Conservation (phyloP, 164 flowering plant genomes). For the Aristolochia californica region DNA sequence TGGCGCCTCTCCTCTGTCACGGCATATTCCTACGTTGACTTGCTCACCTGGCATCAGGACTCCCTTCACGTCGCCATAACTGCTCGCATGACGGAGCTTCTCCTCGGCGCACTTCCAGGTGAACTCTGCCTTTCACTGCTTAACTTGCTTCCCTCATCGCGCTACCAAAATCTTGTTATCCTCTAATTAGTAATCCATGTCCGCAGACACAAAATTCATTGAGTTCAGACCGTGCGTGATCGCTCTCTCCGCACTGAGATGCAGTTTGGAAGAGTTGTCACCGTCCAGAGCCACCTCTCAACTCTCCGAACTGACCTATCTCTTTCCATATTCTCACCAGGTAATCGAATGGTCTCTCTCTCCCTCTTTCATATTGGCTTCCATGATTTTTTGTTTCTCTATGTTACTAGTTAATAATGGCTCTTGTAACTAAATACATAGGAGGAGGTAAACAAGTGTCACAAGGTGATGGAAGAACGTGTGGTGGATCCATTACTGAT, state of each 20-base stretch:
- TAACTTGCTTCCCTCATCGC: too few species aligned
- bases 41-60: constrained; percentile 20
- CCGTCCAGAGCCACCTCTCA: constrained; percentile 16
- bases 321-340: constrained; percentile 29
- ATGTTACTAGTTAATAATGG: background rate
- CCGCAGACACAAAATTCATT: constrained; percentile 34
- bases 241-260: constrained; percentile 37
- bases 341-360: constrained; percentile 11
- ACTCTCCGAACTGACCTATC: constrained; percentile 8
- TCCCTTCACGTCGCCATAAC: constrained; percentile 15
- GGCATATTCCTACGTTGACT: constrained; percentile 33
- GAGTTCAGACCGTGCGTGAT: constrained; percentile 32
- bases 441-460: constrained; percentile 33
- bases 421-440: constrained; percentile 3
- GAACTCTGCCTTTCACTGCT: background rate
- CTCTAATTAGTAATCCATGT: background rate
- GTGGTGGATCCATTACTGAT: constrained; percentile 12
- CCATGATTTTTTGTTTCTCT: background rate
- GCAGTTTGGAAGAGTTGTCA: constrained; percentile 24
- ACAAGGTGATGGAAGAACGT: constrained; percentile 24
- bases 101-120: constrained; percentile 39
- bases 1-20: constrained; percentile 46
- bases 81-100: constrained; percentile 26
- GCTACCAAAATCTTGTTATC: too few species aligned
- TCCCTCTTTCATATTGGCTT: background rate